A percentile compares a stretch with the other conserved stretches of the same genome.
Evolutionary conservation across 495 filamentous ascomycete species (phyloP).

Genomic region (Penicillium verhagenii): DNA sequence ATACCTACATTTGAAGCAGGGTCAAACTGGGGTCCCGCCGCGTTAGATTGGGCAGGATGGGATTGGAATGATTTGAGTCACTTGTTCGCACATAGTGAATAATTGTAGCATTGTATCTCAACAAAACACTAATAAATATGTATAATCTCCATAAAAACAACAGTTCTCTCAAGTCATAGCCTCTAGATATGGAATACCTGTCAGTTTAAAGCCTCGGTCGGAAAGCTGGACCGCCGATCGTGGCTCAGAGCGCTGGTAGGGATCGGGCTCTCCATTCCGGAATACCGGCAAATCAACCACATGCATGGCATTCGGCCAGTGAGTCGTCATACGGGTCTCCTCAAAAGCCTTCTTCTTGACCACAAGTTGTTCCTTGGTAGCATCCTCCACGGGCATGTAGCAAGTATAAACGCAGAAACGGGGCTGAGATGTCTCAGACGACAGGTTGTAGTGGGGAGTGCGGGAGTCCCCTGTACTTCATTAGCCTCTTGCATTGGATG

Average conservation of each 20-base stretch:
- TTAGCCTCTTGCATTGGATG: neutral
- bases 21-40: constrained; percentile 8
- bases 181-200: constrained; percentile 29
- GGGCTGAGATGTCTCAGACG: constrained; percentile 14
- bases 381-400: constrained; percentile 29
- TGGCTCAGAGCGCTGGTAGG: constrained; percentile 18
- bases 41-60: constrained; percentile 15
- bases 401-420: constrained; percentile 27
- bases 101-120: neutral
- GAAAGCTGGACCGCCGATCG: constrained; percentile 15
- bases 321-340: constrained; percentile 15
- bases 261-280: constrained; percentile 20
- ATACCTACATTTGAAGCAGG: neutral
- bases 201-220: constrained; percentile 26
- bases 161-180: constrained; percentile 9
- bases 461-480: constrained; percentile 26
- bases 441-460: constrained; percentile 32
- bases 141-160: no score
- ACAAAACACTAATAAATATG: no score
- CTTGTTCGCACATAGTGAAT: constrained; percentile 14
- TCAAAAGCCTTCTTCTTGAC: constrained; percentile 31
- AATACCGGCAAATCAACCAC: constrained; percentile 14
- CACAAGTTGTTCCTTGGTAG: constrained; percentile 22
- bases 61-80: constrained; percentile 19
- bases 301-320: constrained; percentile 22